Conservation (phyloP, 257 asterid genomes). For the Dorcoceras hygrometricum region DNA sequence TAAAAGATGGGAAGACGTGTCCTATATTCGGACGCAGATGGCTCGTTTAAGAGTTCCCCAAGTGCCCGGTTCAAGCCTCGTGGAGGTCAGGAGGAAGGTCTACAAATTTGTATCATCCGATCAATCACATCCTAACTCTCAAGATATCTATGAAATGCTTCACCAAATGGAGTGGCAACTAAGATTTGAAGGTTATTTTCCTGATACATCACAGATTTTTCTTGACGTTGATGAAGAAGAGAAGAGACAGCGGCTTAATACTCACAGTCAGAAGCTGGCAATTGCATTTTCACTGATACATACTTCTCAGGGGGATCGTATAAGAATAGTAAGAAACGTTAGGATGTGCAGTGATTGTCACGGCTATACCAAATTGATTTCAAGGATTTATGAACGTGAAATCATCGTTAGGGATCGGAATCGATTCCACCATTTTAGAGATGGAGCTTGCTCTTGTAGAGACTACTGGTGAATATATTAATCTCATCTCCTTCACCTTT, state of each 20-base stretch:
- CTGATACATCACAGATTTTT: constrained; percentile 59
- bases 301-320: constrained; percentile 39
- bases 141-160: constrained; percentile 61
- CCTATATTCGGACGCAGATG: constrained; percentile 42
- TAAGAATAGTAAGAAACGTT: constrained; percentile 68
- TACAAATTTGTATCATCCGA: constrained; percentile 68
- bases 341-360: constrained; percentile 93
- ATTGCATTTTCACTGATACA: constrained; percentile 65
- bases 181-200: constrained; percentile 70
- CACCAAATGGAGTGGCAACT: constrained; percentile 93
- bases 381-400: constrained; percentile 59
- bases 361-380: constrained; percentile 59
- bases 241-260: constrained; percentile 53
- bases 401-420: constrained; percentile 70
- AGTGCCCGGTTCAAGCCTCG: constrained; percentile 55
- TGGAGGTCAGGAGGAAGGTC: constrained; percentile 48
- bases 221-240: constrained; percentile 73
- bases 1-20: constrained; percentile 52
- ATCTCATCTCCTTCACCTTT: neutral
- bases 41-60: constrained; percentile 35
- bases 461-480: constrained; percentile 62
- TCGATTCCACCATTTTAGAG: constrained; percentile 71
- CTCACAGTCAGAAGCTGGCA: constrained; percentile 78
- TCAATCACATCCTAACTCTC: constrained; percentile 36
- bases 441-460: constrained; percentile 79